Base-by-base conservation (phyloP, 1,284 basidiomycete species). In the Quambalaria eucalypti region DNA sequence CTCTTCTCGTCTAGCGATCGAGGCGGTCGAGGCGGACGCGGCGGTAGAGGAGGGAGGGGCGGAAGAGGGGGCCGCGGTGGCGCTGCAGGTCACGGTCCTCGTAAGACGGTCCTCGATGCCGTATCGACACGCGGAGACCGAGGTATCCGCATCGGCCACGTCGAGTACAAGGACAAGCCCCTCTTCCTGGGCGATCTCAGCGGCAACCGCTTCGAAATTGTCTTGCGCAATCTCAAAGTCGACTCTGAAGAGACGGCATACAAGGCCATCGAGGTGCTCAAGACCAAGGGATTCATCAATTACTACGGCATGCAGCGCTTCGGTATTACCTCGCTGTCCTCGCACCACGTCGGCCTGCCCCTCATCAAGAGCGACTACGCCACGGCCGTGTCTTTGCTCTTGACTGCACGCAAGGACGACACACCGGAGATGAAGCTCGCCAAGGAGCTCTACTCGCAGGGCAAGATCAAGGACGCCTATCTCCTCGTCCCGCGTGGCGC, bases 221-320 rank as follows among this genome's bases (percentile, higher is more conserved):
- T 91, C 0, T 79, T 99, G 23, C 82, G 95, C 88, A 91, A 71
- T 54, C 82, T 74, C 6, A 49, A 54, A 29, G 49, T 59, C 25
- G 19, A 50, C 14, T 30, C 52, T 42, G 53, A 55, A 19, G 51
- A 52, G 12, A 83, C 82, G 0, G 79, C 97, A 46, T 84, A 89
- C 62, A 80, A 80, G 55, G 86, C 87, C 0, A 82, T 98, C 81
- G 79, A 82, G n/a, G 85, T 83, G 2, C 81, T 98, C 52, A 87
- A 90, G 74, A 78, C 82, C 48, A 84, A 83, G 53, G 95, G 95
- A 0, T 97, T 97, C 77, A 88, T 99, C 76, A 99, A 99, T 76
- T 99, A 96, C 73, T 99, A 95, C 73, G 93, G 91, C 38, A 96
- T 98, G 93, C 95, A 99, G 75, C 85, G 95, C 16, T 99, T 99